Percentiles rank a stretch among this genome's conserved stretches.
phyloP scores from a whole-genome alignment of 148 eudicot genomes.

The Nepenthes mirabilis region DNA sequence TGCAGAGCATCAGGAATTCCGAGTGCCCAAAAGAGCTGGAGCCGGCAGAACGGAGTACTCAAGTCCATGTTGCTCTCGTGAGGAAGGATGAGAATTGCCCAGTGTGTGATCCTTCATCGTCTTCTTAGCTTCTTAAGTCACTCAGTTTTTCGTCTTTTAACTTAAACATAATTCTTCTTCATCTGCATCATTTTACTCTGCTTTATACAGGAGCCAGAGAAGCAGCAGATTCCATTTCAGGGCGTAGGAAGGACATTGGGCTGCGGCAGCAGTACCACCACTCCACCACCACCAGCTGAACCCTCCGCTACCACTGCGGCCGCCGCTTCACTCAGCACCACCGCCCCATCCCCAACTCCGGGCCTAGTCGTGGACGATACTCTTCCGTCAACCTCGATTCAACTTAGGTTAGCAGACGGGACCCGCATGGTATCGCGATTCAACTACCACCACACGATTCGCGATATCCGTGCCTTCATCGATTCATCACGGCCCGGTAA shows the following conservation, averaged over 20 bases:
- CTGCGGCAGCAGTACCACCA: constrained; percentile 7
- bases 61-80: constrained; percentile 41
- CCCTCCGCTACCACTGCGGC: constrained; percentile 12
- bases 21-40: constrained; percentile 74
- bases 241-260: constrained; percentile 68
- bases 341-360: constrained; percentile 40
- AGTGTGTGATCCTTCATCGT: constrained; percentile 18
- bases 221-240: constrained; percentile 33
- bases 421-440: constrained; percentile 70
- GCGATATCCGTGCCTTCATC: constrained; percentile 59
- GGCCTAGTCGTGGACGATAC: constrained; percentile 48
- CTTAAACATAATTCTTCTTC: not conserved
- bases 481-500: constrained; percentile 62
- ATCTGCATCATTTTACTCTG: constrained; percentile 5
- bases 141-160: no score
- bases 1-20: constrained; percentile 63
- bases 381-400: constrained; percentile 62
- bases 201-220: constrained; percentile 39
- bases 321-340: constrained; percentile 6
- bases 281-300: constrained; percentile 9
- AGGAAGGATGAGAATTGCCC: constrained; percentile 52
- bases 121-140: no score
- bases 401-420: constrained; percentile 74
- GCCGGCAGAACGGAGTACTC: constrained; percentile 41
- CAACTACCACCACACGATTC: constrained; percentile 55